These are phyloP conservation scores for Condylostoma magnum DNA, from an alignment of 169 alveolate genomes.

Conservation along the genomic window DNA sequence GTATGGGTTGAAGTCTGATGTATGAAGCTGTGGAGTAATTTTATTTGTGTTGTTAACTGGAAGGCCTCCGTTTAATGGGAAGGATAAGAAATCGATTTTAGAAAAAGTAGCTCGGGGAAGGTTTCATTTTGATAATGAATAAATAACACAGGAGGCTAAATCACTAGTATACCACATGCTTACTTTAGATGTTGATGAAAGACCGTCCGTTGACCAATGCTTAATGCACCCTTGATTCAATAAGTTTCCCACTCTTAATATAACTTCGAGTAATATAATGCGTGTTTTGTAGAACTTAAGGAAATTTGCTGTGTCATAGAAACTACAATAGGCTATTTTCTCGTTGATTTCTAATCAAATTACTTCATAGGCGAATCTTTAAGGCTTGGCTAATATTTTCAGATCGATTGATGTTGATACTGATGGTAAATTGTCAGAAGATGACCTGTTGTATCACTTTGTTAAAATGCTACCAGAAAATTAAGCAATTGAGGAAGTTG, in stretches of 20 bases:
- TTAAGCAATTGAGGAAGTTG: conserved; percentile 60
- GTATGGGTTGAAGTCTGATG: conserved; percentile 74
- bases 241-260: background rate
- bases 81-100: conserved; percentile 86
- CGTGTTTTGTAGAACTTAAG: background rate
- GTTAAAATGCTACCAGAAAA: conserved; percentile 44
- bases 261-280: too few relatives aligned
- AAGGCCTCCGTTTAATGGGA: conserved; percentile 92
- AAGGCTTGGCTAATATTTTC: conserved; percentile 26
- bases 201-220: conserved; percentile 90
- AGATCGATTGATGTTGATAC: conserved; percentile 57
- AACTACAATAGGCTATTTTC: conserved; percentile 1
- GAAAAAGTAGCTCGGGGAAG: conserved; percentile 85
- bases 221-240: conserved; percentile 91
- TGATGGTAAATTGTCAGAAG: conserved; percentile 68
- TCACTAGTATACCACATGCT: conserved; percentile 88
- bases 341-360: conserved; percentile 24
- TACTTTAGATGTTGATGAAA: conserved; percentile 76
- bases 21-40: conserved; percentile 78
- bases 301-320: background rate
- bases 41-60: conserved; percentile 55
- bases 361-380: conserved; percentile 7
- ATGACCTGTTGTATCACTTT: conserved; percentile 55
- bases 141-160: conserved; percentile 90
- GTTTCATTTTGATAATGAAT: conserved; percentile 69